Conservation (phyloP, 768 basidiomycete species). For the Psilocybe cyanescens region DNA sequence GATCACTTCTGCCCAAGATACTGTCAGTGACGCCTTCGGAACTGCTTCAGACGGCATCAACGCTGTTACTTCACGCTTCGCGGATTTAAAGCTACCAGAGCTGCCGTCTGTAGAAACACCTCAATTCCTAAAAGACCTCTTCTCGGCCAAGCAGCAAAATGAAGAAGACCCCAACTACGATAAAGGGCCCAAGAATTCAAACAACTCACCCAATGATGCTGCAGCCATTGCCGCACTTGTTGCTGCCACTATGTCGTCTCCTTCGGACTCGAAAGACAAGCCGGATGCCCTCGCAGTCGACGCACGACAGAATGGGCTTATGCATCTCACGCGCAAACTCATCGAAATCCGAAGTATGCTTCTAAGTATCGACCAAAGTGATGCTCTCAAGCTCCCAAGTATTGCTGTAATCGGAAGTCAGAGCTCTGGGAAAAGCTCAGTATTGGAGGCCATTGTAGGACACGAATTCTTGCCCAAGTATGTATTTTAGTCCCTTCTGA, state of each 20-base stretch:
- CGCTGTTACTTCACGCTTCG: slow-evolving; percentile 58
- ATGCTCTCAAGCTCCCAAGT: slow-evolving; percentile 91
- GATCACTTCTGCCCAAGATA: slow-evolving; percentile 67
- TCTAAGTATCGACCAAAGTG: slow-evolving; percentile 95
- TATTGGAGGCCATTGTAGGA: slow-evolving; percentile 95
- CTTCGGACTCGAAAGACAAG: slow-evolving; percentile 58
- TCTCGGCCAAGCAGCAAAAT: slow-evolving; percentile 38
- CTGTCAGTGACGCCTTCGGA: slow-evolving; percentile 71
- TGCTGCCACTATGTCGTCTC: slow-evolving; percentile 79
- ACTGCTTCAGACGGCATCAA: slow-evolving; percentile 74
- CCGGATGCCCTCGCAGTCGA: slow-evolving; percentile 42
- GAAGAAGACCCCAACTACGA: slow-evolving; percentile 32
- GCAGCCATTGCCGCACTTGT: slow-evolving; percentile 75
- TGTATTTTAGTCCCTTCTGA: slow-evolving; percentile 32
- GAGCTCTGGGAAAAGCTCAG: slow-evolving; percentile 97
- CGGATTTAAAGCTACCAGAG: slow-evolving; percentile 64
- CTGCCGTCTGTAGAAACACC: slow-evolving; percentile 56
- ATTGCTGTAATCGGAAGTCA: slow-evolving; percentile 99
- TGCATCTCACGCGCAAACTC: slow-evolving; percentile 92
- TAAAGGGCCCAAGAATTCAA: slow-evolving; percentile 36
- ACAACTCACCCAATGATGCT: slow-evolving; percentile 58
- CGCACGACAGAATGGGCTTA: slow-evolving; percentile 76
- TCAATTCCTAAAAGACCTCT: slow-evolving; percentile 75
- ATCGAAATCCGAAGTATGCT: slow-evolving; percentile 96
- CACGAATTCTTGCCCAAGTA: slow-evolving; percentile 98